A percentile compares a stretch with the other conserved stretches of the same genome.
These are phyloP conservation scores for Luffa aegyptiaca DNA, from an alignment of 306 rosid genomes.

Conservation along the genomic window DNA sequence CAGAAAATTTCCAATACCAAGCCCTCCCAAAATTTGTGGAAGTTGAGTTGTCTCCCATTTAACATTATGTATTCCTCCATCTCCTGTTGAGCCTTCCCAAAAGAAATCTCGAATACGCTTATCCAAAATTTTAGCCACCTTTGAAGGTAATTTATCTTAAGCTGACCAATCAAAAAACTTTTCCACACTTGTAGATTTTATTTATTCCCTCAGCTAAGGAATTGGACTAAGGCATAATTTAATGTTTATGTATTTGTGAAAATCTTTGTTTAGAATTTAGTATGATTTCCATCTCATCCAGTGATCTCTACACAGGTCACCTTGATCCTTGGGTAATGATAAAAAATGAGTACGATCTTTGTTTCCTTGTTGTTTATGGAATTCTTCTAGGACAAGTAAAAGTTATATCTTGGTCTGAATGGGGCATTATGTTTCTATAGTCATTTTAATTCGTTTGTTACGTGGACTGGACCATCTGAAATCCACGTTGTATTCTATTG, in stretches of 20 bases:
- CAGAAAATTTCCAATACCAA: too few species aligned
- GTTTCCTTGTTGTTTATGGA: not conserved
- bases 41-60: too few species aligned
- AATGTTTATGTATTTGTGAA: not conserved
- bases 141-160: slow-evolving; percentile 15
- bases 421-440: not conserved
- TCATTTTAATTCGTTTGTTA: not conserved
- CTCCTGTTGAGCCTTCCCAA: too few species aligned
- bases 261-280: not conserved
- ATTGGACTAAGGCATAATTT: not conserved
- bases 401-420: not conserved
- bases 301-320: not conserved
- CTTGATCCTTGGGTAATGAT: not conserved
- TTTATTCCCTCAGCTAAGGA: not conserved
- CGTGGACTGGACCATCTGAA: not conserved
- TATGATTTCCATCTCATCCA: not conserved
- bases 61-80: too few species aligned
- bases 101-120: too few species aligned
- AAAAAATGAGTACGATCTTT: not conserved
- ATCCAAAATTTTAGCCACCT: too few species aligned
- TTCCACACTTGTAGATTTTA: not conserved
- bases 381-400: not conserved
- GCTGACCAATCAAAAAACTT: not conserved
- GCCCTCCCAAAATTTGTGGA: too few species aligned
- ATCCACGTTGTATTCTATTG: not conserved